Evolutionary conservation across 768 basidiomycete species (phyloP), one percentile per base, ranked within the genome.

Genomic region (Mrakia blollopis): DNA sequence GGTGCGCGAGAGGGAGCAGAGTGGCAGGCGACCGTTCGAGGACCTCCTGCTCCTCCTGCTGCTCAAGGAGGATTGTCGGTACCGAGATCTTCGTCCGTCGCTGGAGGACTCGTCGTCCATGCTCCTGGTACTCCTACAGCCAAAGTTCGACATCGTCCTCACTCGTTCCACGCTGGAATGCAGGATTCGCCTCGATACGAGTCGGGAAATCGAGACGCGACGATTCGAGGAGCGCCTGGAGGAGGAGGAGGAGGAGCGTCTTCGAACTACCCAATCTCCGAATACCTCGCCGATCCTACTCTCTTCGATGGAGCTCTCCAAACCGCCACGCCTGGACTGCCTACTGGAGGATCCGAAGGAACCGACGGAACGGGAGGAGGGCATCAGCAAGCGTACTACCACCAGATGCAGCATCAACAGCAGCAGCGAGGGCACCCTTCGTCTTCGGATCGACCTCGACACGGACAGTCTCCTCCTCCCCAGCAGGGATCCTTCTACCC

Each of bases 251-350:
- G 35, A 63, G 35, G 72, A 8, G 57, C 18, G 39, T 54, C 63
- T 25, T 47, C 44, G 23, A 30, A 13, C 44, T 74, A 32, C 62
- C 37, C 39, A 8, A 57, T 72, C 52, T 72, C 71, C 25, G 63
- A 44, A 35, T 47, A 47, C 28, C 61, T 74, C 73, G 61, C 39
- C 73, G 62, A 65, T 35, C 75, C 75, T 35, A 76, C 68, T 10
- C 75, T 76, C 9, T 71, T 76, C 68, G 75, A 76, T 18, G 75
- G 68, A 41, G 75, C 68, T 14, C 65, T 76, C 28, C 75, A 67
- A 11, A 76, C 75, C 10, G 75, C 75, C 1, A 70, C 68, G 25
- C 75, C 75, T 10, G 75, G 63, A 23, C 63, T 57, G 21, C 25
- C 37, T 60, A 23, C 57, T 28, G 39, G 14, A 47, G 69, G 25